Base-by-base conservation (phyloP, 805 yeast species). In the Candida ponderosae region DNA sequence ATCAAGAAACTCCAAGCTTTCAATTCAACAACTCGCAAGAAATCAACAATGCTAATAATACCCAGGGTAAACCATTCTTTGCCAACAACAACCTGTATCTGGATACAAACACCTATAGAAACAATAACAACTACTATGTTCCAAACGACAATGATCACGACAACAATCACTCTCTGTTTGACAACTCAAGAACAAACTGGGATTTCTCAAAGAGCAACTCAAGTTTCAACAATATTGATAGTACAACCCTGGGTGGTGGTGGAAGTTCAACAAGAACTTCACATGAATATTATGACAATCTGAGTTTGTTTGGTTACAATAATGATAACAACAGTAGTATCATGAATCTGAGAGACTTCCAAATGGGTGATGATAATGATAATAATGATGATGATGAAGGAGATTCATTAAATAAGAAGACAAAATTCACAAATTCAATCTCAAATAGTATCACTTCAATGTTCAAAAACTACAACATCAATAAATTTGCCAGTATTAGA, bases 261-360 rank as follows among this genome's bases (percentile, higher is more conserved):
- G 28, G 28, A 13, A 24, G 28, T 11, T 24, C 28, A 13, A 13
- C 28, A 64, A 65, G 32, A 62, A 59, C 32, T 58, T 66, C 52
- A 34, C 53, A 36, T 51, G 48, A 33, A 34, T 39, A 36, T 27
- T 34, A 36, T 18, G 42, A 39, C 18, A 34, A 35, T 29, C 5
- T 24, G n/a, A 24, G 28, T 24, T 13, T 24, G 10, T 21, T 21
- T 21, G 10, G 13, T 24, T 13, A 13, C 7, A 11, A 11, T 13
- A 11, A n/a, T 11, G n/a, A 24, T 24, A 24, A 24, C 4, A 24
- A 24, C 14, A 24, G 28, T 4, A 24, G n/a, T 4, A 21, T 8
- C 24, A 21, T 8, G 10, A 21, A 21, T 21, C 7, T 8, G 10
- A 21, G 10, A 8, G 10, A 7, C 24, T 27, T 32, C 11, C 15